A percentile compares a stretch with the other conserved stretches of the same genome.
Conservation (phyloP, 306 rosid species). For the Senna siamea region DNA sequence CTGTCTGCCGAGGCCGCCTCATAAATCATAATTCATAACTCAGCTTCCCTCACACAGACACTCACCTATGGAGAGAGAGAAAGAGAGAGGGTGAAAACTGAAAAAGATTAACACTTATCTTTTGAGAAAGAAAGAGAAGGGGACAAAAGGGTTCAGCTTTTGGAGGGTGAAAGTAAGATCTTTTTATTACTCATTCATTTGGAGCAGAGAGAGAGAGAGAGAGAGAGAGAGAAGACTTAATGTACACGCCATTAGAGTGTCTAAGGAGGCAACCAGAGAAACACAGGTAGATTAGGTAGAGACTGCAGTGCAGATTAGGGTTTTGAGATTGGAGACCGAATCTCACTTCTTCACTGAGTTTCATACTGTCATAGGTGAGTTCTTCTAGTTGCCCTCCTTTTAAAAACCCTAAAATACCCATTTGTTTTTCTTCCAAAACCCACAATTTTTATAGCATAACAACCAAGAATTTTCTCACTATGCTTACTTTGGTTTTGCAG, state of each 20-base stretch:
- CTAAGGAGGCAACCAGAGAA: not conserved
- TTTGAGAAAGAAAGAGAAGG: no score
- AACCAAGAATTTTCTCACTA: no score
- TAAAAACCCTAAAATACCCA: constrained; percentile 12
- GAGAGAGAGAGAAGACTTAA: not conserved
- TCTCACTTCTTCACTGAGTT: constrained; percentile 38
- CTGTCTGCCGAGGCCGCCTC: constrained; percentile 52
- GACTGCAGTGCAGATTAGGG: constrained; percentile 37
- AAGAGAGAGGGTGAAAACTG: no score
- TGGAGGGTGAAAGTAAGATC: constrained; percentile 22
- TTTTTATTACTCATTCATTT: not conserved
- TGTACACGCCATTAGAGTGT: constrained; percentile 28
- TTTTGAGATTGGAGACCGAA: constrained; percentile 32
- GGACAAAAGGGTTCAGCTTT: constrained; percentile 36
- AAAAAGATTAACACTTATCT: no score
- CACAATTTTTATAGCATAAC: no score
- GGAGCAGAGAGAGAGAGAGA: constrained; percentile 34
- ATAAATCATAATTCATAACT: constrained; percentile 24
- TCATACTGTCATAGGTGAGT: no score
- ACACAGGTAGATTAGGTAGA: not conserved
- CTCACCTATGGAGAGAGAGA: no score
- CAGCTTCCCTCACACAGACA: constrained; percentile 20
- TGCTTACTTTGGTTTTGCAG: no score
- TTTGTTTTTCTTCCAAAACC: no score
- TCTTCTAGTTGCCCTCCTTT: no score